Evolutionary conservation across 768 basidiomycete genomes (phyloP).

Genomic region (Lyophyllum semitale): DNA sequence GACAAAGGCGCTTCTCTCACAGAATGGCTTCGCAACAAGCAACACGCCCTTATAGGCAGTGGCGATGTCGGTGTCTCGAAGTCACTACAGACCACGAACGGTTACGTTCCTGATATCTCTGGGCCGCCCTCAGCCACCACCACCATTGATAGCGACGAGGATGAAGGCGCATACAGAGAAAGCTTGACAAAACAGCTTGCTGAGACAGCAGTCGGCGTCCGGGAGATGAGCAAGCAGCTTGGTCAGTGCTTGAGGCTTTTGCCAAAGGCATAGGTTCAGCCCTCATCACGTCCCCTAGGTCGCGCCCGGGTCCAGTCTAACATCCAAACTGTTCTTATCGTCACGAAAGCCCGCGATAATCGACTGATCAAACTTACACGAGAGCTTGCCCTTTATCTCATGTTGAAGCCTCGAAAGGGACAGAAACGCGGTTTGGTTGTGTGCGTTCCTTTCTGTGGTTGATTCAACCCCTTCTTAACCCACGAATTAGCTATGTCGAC

Average conservation of each 20-base stretch:
- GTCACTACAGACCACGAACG: slow-evolving; percentile 38
- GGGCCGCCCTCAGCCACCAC: slow-evolving; percentile 22
- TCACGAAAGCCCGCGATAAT: slow-evolving; percentile 98
- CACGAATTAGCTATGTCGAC: slow-evolving; percentile 80
- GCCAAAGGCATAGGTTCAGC: slow-evolving; percentile 2
- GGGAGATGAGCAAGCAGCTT: slow-evolving; percentile 98
- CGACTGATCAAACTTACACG: slow-evolving; percentile 93
- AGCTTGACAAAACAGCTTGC: slow-evolving; percentile 92
- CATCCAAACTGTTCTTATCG: slow-evolving; percentile 91
- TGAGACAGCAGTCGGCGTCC: slow-evolving; percentile 94
- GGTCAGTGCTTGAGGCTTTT: slow-evolving; percentile 50
- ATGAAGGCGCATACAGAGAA: slow-evolving; percentile 69
- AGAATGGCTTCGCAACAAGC: slow-evolving; percentile 65
- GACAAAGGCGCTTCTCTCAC: slow-evolving; percentile 78
- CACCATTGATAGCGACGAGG: slow-evolving; percentile 41
- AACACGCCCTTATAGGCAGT: slow-evolving; percentile 32
- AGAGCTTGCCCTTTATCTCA: slow-evolving; percentile 91
- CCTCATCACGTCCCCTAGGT: slow-evolving; percentile 47
- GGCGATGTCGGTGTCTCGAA: slow-evolving; percentile 52
- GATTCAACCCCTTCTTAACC: slow-evolving; percentile 8
- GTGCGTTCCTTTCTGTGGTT: slow-evolving; percentile 39
- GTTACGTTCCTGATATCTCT: slow-evolving; percentile 11
- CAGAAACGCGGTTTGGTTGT: slow-evolving; percentile 81
- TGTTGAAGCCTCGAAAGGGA: slow-evolving; percentile 77
- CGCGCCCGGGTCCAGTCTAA: slow-evolving; percentile 89